Evolutionary conservation across 148 eudicot species (phyloP), one percentile per base, ranked within the genome.

Genomic region (Limonium bicolor): DNA sequence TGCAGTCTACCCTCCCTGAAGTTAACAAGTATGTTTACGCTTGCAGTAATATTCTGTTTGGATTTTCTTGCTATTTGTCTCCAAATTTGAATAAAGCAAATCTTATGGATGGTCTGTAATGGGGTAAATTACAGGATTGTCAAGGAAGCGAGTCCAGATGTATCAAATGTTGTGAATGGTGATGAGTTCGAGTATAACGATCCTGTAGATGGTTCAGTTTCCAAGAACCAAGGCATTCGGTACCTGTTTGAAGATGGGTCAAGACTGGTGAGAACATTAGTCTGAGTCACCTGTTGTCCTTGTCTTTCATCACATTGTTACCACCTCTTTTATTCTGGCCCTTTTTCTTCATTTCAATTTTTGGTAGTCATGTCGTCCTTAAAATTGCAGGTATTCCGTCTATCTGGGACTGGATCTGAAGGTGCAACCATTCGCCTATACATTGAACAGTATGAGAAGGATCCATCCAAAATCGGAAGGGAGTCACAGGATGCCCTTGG

Each of bases 341-440:
- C n/a, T 2, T 15, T 36, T 14, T 4, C 6, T 36, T 14, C 13
- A 36, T 1, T 8, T 5, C 16, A 7, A n/a, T 35, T 19, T 35
- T n/a, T 5, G 16, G 38, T 12, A 29, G 33, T 0, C 12, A 35
- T 13, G 38, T 30, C 14, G n/a, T 20, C 20, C 25, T 25, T 24
- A 10, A 6, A 12, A 57, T 29, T 54, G 9, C 57, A 87, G 94
- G 80, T 83, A 27, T 83, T 88, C 73, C 96, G 94, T 36, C 81
- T 88, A 6, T 88, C 97, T 54, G 97, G 97, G 71, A 88, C 97
- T 56, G 94, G 97, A 20, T 88, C 97, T 36, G 97, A 83, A 58
- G 97, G 97, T 25, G 94, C 97, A 36, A 88, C 97, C 32, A 68
- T 83, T 50, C 94, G 97, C 61, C 67, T 88, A 6, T 83, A 88